Base-by-base conservation (phyloP, 208 protist species). In the Trypanosoma mega region DNA sequence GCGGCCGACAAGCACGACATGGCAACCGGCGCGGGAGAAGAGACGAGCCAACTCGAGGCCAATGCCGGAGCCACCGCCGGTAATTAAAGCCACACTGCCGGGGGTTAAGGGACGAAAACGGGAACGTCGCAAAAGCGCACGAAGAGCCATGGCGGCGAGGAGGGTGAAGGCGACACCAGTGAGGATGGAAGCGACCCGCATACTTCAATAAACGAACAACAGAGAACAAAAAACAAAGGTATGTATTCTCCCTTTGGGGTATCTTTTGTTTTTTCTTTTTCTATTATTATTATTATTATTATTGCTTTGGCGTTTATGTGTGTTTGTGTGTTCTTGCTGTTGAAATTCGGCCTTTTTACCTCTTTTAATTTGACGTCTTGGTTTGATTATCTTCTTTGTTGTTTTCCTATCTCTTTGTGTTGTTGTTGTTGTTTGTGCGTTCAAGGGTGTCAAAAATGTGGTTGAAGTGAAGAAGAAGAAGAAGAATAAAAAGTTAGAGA, bases 1-100 rank as follows among this genome's bases (percentile, higher is more conserved):
- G 24, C 87, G 80, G 27, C 87, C 87, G 3, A 90, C 80, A n/a
- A 94, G 66, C 8, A 92, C 68, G 26, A 94, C 74, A 21, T 78
- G 54, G 60, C 84, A 91, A 9, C 58, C 58, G 7, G 77, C 76
- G 26, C 31, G 20, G 7, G 84, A 58, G 46, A 90, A 90, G 43
- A 75, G 54, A 33, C 69, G 68, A 0, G 87, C 84, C 37, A 90
- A 73, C 63, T 80, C 84, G n/a, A 84, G 64, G 14, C 87, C 87
- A 24, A 94, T 64, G 16, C 84, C 87, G 16, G 67, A 71, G 53
- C 84, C 78, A 16, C 77, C 87, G 49, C 87, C 87, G 12, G 87
- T 94, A 59, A 94, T 74, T 47, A 94, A 68, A n/a, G 78, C 84
- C 9, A 90, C 52, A 7, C 76, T 71, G 18, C 79, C 80, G 14